phyloP scores from a whole-genome alignment of 2,329 filamentous ascomycete species.

The Lachnellula arida region DNA sequence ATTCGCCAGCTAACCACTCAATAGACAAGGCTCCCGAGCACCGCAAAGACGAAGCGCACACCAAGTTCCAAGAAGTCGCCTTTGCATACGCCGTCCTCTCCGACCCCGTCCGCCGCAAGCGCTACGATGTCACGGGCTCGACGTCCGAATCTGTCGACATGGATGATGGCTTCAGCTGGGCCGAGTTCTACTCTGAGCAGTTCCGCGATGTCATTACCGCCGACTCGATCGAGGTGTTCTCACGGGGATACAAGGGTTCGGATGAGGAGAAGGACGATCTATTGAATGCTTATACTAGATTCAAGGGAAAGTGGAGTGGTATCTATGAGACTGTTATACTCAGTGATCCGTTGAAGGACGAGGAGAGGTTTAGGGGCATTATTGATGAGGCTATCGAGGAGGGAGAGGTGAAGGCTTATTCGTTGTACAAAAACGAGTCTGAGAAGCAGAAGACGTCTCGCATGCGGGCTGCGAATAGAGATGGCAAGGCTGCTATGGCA shows the following conservation, averaged over 20 bases:
- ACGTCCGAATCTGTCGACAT: conserved; percentile 79
- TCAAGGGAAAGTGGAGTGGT: conserved; percentile 68
- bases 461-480: conserved; percentile 57
- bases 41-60: conserved; percentile 67
- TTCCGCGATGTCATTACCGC: conserved; percentile 71
- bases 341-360: conserved; percentile 76
- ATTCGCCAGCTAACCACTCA: conserved; percentile 4
- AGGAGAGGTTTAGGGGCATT: conserved; percentile 74
- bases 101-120: conserved; percentile 70
- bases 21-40: conserved; percentile 71
- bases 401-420: conserved; percentile 61
- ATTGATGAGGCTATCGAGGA: conserved; percentile 75
- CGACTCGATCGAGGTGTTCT: conserved; percentile 71
- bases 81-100: conserved; percentile 94
- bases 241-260: conserved; percentile 74
- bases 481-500: conserved; percentile 69
- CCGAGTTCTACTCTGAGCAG: conserved; percentile 81
- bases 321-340: conserved; percentile 85
- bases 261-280: conserved; percentile 80
- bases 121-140: conserved; percentile 86
- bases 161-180: conserved; percentile 80
- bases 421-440: conserved; percentile 69
- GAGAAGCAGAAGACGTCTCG: conserved; percentile 57
- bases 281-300: conserved; percentile 67
- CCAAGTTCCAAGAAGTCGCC: conserved; percentile 82